Conservation (phyloP, 2,329 filamentous ascomycete genomes). For the Macrophomina phaseolina region DNA sequence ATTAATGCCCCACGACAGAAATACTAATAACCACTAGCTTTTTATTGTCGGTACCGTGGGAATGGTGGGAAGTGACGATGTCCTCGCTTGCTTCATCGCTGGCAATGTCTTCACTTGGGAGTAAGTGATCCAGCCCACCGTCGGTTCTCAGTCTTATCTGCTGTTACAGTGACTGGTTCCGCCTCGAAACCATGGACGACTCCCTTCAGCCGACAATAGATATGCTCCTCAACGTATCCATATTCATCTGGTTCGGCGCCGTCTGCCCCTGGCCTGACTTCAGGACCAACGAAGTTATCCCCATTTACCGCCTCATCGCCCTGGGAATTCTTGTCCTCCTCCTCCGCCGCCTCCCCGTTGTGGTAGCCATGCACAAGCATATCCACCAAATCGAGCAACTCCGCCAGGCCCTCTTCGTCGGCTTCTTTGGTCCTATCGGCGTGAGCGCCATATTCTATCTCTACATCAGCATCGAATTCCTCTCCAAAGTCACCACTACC, state of each 20-base stretch:
- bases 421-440: conserved; percentile 92
- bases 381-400: conserved; percentile 80
- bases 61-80: conserved; percentile 85
- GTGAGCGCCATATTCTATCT: conserved; percentile 91
- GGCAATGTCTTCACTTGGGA: conserved; percentile 92
- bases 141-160: conserved; percentile 17
- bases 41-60: conserved; percentile 89
- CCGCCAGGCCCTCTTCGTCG: conserved; percentile 81
- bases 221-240: conserved; percentile 86
- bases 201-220: conserved; percentile 93
- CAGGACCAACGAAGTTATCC: conserved; percentile 68
- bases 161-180: conserved; percentile 75
- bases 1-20: not conserved
- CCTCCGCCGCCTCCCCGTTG: conserved; percentile 76
- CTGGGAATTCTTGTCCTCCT: conserved; percentile 79
- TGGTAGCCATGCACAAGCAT: conserved; percentile 73
- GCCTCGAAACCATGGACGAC: conserved; percentile 85
- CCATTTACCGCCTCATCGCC: conserved; percentile 73
- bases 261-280: conserved; percentile 82
- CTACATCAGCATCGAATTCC: conserved; percentile 78
- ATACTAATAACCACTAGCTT: conserved; percentile 51
- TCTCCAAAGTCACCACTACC: conserved; percentile 60
- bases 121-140: conserved; percentile 44
- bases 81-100: conserved; percentile 89
- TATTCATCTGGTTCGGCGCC: conserved; percentile 92